phyloP scores from a whole-genome alignment of 2,329 filamentous ascomycete species.

The Nigrospora sphaerica region DNA sequence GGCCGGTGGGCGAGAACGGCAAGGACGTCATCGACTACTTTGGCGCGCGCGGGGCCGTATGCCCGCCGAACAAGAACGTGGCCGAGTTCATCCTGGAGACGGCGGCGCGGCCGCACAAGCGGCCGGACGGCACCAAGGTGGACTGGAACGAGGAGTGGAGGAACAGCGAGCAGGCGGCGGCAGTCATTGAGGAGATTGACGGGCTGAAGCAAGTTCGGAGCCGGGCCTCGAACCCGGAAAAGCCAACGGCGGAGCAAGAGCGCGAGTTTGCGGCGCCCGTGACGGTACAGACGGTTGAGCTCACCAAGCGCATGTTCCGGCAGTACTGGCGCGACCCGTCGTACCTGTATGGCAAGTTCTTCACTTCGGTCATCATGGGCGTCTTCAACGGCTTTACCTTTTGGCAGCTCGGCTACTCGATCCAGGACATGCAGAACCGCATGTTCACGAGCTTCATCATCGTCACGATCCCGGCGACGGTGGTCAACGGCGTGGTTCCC shows the following conservation, averaged over 20 bases:
- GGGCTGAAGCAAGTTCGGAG: slow-evolving; percentile 38
- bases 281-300: slow-evolving; percentile 52
- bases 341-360: slow-evolving; percentile 72
- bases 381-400: slow-evolving; percentile 79
- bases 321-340: slow-evolving; percentile 72
- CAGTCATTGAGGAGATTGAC: slow-evolving; percentile 58
- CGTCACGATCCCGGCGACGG: slow-evolving; percentile 59
- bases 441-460: slow-evolving; percentile 69
- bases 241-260: slow-evolving; percentile 35
- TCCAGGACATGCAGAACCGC: slow-evolving; percentile 67
- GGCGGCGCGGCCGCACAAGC: slow-evolving; percentile 25
- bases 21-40: slow-evolving; percentile 62
- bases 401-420: slow-evolving; percentile 57
- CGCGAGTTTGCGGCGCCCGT: slow-evolving; percentile 62
- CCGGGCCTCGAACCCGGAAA: slow-evolving; percentile 6
- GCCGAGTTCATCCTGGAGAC: slow-evolving; percentile 44
- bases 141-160: slow-evolving; percentile 74
- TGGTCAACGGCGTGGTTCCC: slow-evolving; percentile 69
- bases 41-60: slow-evolving; percentile 55
- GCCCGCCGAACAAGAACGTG: slow-evolving; percentile 48
- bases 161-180: slow-evolving; percentile 52
- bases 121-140: slow-evolving; percentile 31
- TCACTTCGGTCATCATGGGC: slow-evolving; percentile 62
- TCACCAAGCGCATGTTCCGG: slow-evolving; percentile 63
- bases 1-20: slow-evolving; percentile 61